Base-by-base conservation (phyloP, 192 early-diverging fungal species). In the Kickxella alabastrina region DNA sequence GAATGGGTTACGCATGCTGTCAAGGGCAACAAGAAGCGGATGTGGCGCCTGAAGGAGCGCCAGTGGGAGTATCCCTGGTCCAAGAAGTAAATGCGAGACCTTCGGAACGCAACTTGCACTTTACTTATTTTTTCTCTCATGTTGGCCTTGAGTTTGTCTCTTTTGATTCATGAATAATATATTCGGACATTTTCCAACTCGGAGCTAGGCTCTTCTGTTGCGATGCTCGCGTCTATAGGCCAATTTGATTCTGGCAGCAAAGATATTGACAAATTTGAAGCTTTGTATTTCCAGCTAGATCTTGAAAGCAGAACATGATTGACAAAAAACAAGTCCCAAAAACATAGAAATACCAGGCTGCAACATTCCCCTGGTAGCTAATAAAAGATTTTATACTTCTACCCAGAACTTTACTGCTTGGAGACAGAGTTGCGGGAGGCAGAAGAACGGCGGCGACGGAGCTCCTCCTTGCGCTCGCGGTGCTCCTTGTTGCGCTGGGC, bases 401-500 rank as follows among this genome's bases (percentile, higher is more conserved):
- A 61, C 58, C 53, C 48, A 68, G 54, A 61, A 48, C 21, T 43
- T 75, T 68, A 75, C 66, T 75, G 65, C 72, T 75, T 75, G 57
- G 72, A 75, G 42, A 52, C 70, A 74, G 70, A 74, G 70, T 65
- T 74, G 65, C 66, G 64, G 52, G 72, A 75, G 36, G 72, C 72
- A 52, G 72, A 75, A 42, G 72, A 75, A 65, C 72, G 72, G 38
- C 72, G 72, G 54, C 72, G 72, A 19, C 72, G 72, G 51, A 75
- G 64, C 72, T 75, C 72, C 72, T 75, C 87, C 82, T 90, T 87
- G 82, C 88, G 87, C 77, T 91, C 88, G 79, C 92, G 92, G 77
- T 86, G 80, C 82, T 96, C 95, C 84, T 93, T 92, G 82, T 92
- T 82, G 70, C 92, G 90, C 80, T 89, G 82, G 57, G 89, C 90